Conservation (phyloP, 192 early-diverging fungal genomes). For the Gamsiella multidivaricata region DNA sequence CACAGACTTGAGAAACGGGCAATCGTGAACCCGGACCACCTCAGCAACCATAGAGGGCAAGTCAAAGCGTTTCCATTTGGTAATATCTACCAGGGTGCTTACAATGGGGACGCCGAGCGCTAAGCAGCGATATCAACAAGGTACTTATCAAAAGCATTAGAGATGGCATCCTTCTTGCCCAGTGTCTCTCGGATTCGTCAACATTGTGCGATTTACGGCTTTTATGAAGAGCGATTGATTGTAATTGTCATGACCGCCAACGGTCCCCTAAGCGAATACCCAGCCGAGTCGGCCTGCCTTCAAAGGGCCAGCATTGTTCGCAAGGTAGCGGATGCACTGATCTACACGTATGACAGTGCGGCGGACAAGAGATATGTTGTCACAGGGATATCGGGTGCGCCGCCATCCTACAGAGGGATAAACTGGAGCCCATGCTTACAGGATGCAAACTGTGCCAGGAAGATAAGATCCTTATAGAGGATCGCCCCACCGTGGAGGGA, state of each 20-base stretch:
- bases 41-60: background rate
- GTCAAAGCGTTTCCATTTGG: conserved; percentile 14
- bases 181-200: conserved; percentile 10
- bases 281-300: background rate
- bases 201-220: conserved; percentile 18
- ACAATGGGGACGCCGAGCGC: conserved; percentile 7
- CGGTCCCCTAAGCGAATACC: conserved; percentile 10
- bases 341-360: conserved; percentile 12
- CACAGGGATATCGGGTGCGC: conserved; percentile 22
- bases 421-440: conserved; percentile 10
- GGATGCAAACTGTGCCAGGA: conserved; percentile 13
- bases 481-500: background rate
- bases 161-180: background rate
- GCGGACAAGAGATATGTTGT: background rate
- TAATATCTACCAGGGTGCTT: conserved; percentile 17
- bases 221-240: conserved; percentile 2
- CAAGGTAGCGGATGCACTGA: conserved; percentile 10
- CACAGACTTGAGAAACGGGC: background rate
- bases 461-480: background rate
- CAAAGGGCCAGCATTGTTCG: conserved; percentile 17
- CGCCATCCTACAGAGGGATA: background rate
- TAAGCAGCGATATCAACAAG: background rate
- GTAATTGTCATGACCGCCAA: conserved; percentile 6
- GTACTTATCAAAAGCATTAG: background rate
- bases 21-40: conserved; percentile 13